A percentile compares a stretch with the other conserved stretches of the same genome.
These are phyloP conservation scores for Candida wancherniae DNA, from an alignment of 805 yeast genomes.

Conservation along the genomic window DNA sequence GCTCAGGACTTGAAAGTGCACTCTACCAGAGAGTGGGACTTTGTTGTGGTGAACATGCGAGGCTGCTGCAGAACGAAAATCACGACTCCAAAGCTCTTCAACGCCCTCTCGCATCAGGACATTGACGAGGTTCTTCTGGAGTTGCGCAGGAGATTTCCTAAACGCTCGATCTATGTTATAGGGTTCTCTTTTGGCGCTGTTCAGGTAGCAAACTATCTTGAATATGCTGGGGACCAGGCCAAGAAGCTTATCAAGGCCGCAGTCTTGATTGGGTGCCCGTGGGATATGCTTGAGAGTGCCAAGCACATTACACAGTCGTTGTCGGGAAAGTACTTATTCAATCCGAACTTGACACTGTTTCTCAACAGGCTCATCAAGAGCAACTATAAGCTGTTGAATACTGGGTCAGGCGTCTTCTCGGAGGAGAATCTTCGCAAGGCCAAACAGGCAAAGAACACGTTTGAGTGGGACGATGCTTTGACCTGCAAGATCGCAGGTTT, in stretches of 20 bases:
- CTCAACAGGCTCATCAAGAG: slow-evolving; percentile 30
- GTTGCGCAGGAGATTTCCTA: slow-evolving; percentile 49
- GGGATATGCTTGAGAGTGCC: slow-evolving; percentile 61
- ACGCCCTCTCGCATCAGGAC: slow-evolving; percentile 71
- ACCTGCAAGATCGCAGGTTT: slow-evolving; percentile 68
- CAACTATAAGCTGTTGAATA: slow-evolving; percentile 31
- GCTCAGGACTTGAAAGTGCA: slow-evolving; percentile 32
- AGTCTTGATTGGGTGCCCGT: slow-evolving; percentile 57
- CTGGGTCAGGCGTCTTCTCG: slow-evolving; percentile 24
- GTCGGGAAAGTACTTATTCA: slow-evolving; percentile 32
- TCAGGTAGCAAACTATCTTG: slow-evolving; percentile 66
- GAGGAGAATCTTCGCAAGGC: slow-evolving; percentile 46
- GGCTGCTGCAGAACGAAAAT: slow-evolving; percentile 72
- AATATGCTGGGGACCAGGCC: slow-evolving; percentile 44
- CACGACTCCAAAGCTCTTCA: slow-evolving; percentile 65
- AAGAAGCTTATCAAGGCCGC: slow-evolving; percentile 45
- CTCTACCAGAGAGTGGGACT: slow-evolving; percentile 45
- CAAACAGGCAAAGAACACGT: slow-evolving; percentile 33
- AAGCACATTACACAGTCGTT: slow-evolving; percentile 35
- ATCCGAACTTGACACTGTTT: slow-evolving; percentile 29
- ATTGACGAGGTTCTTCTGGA: slow-evolving; percentile 51
- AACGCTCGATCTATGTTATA: slow-evolving; percentile 57
- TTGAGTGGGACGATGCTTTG: slow-evolving; percentile 58
- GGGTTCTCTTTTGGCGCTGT: slow-evolving; percentile 83
- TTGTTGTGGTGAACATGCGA: slow-evolving; percentile 64